Conservation (phyloP, 2,329 filamentous ascomycete species). For the Colletotrichum eremochloae region DNA sequence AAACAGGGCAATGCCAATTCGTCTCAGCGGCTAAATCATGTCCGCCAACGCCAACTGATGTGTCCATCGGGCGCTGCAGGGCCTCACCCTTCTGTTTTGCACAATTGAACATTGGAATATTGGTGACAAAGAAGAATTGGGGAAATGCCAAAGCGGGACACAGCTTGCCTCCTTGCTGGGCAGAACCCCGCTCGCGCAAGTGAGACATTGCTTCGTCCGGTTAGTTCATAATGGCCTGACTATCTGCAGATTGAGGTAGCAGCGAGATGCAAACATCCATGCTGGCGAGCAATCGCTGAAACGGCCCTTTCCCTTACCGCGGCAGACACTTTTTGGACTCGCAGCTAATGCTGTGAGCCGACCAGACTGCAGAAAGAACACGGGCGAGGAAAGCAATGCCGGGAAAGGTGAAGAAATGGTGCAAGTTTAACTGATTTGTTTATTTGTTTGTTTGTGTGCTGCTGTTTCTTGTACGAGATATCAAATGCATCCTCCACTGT, state of each 20-base stretch:
- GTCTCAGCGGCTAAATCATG: slow-evolving; percentile 5
- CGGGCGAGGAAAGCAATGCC: background rate
- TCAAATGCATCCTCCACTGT: slow-evolving; percentile 31
- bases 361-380: background rate
- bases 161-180: background rate
- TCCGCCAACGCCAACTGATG: background rate
- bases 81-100: background rate
- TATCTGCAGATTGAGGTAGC: slow-evolving; percentile 39
- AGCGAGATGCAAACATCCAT: slow-evolving; percentile 30
- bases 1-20: background rate
- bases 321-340: background rate
- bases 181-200: slow-evolving; percentile 32
- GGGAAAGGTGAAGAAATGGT: background rate
- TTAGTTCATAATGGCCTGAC: slow-evolving; percentile 34
- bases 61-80: background rate
- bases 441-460: slow-evolving; percentile 9
- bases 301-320: background rate
- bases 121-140: slow-evolving; percentile 1
- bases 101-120: background rate
- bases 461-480: slow-evolving; percentile 17
- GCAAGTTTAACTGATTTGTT: slow-evolving; percentile 19
- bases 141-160: slow-evolving; percentile 7
- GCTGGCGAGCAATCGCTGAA: slow-evolving; percentile 13
- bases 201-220: slow-evolving; percentile 33
- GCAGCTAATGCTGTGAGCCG: background rate